Base-by-base conservation (phyloP, 2,329 filamentous ascomycete species). In the Penicillium griseofulvum region DNA sequence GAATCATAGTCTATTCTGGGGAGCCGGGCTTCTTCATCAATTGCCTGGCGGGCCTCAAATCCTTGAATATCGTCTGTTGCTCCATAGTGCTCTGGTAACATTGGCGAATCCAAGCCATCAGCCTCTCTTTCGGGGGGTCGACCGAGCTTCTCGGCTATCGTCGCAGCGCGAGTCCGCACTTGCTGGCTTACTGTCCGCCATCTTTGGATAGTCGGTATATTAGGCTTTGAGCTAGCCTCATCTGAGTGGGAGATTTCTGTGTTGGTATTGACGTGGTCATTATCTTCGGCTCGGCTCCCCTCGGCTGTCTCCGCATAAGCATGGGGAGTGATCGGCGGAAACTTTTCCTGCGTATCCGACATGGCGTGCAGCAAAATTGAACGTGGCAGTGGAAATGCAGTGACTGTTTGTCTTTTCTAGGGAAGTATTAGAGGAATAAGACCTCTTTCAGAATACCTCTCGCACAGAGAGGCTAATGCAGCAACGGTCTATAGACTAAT, bases 21-120 rank as follows among this genome's bases (percentile, higher is more conserved):
- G 16, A 65, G 39, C 2, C 41, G 42, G 2, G 55, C 37, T 47
- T 67, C 65, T 22, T 65, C 64, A 22, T 66, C 64, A 0, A 19
- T 36, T 26, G 62, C 61, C 17, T 54, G 56, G 10, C 65, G 65
- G 10, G 62, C 62, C 16, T 53, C 47, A 19, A 54, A 62, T 16
- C 62, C 59, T 37, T 34, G 43, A 14, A 66, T 44, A 45, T 67
- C 65, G 36, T 67, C 65, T 1, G 59, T 66, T 22, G 65, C 64
- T 1, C 64, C 65, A 19, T 56, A 67, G 29, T 56, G 49, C 29
- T 67, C 65, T 1, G 65, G 61, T 6, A 56, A 51, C 22, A 62
- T 58, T 24, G 54, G 58, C 1, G 59, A 49, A 45, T 62, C 59
- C 42, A 66, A 58, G 1, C 62, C 65, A 58, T 67, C 65, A 12